Conservation (phyloP, 805 yeast species). For the Metschnikowia dekortorum region DNA sequence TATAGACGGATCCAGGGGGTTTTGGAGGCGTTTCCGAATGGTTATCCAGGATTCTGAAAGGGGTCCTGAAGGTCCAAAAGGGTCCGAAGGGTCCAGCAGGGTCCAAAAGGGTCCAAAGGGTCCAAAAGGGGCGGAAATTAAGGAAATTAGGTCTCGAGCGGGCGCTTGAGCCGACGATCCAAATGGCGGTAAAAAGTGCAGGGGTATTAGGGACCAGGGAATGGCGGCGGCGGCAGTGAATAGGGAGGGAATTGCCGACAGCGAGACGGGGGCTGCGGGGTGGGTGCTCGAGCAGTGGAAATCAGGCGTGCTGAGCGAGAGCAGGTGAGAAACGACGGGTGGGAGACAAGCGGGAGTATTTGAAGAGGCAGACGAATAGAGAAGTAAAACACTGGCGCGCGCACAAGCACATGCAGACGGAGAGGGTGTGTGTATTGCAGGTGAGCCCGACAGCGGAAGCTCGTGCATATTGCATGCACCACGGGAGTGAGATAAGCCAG, state of each 20-base stretch:
- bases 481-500: not conserved
- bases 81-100: no score
- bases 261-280: not conserved
- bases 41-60: no score
- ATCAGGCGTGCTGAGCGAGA: not conserved
- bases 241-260: no score
- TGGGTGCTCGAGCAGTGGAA: not conserved
- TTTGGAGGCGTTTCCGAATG: no score
- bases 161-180: not conserved
- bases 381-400: constrained; percentile 2
- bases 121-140: no score
- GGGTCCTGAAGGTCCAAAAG: no score
- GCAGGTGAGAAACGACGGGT: not conserved
- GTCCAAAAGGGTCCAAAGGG: no score
- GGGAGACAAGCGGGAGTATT: not conserved
- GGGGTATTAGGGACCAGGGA: no score
- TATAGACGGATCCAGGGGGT: no score
- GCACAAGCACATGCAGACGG: not conserved
- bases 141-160: no score
- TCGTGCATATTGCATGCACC: not conserved
- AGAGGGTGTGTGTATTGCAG: not conserved
- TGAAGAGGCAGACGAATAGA: not conserved
- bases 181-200: not conserved
- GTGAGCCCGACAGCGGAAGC: not conserved
- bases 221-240: not conserved